Evolutionary conservation across 2,329 filamentous ascomycete species (phyloP), one percentile per base, ranked within the genome.

Genomic region (Fusarium pseudograminearum): DNA sequence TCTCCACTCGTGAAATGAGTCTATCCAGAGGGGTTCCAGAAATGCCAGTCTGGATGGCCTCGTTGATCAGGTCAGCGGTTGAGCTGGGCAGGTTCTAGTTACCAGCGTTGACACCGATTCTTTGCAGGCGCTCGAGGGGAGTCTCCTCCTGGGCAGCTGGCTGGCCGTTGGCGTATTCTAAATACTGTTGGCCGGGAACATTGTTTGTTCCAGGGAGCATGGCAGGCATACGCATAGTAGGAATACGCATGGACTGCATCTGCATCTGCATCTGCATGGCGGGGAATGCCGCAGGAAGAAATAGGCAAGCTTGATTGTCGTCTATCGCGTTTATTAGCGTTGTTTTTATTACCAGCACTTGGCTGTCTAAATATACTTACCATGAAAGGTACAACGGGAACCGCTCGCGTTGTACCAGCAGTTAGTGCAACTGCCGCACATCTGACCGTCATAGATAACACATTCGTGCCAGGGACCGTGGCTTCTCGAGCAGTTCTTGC

Each of bases 331-430:
- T 9, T 46, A 33, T 72, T 47, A 73, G 61, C 24, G 18, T 42
- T 18, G 24, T n/a, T 47, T 30, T 34, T 34, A 28, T 38, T 28
- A 9, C 26, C 26, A 9, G 26, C 9, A 10, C 26, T 28, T 28
- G 26, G 4, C 26, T 28, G 26, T 28, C 26, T 28, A 28, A 28
- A 10, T 28, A 2, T 31, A 75, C 84, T 68, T 78, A 88, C 87
- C 86, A 62, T 89, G 87, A 73, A 88, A 89, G 16, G 86, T 88
- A 65, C 87, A 89, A 52, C 87, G 79, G 12, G 85, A 83, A 12
- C 87, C 87, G 52, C 86, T 88, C 10, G 87, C 87, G 59, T 89
- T 89, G 76, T 86, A 89, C 87, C 87, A 89, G 74, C 87, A 89
- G 73, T 89, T 89, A 60, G 86, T 84, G 66, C 87, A 89, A 72